Conservation (phyloP, 169 alveolate species). For the Eimeria praecox region DNA sequence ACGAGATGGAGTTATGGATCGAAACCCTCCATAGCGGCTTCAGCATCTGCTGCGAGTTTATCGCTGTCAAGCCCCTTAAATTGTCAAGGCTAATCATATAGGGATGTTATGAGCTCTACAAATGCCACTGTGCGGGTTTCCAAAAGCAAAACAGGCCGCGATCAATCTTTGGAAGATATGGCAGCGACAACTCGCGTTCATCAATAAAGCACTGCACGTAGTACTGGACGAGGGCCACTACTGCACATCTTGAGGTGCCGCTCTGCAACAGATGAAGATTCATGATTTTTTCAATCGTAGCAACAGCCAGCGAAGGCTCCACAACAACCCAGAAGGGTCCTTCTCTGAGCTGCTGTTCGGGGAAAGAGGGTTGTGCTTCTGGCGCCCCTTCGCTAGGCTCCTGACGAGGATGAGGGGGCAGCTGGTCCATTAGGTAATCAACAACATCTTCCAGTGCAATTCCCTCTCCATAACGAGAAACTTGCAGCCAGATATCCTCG, state of each 20-base stretch:
- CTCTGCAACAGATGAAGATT: neutral
- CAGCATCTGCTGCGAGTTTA: neutral
- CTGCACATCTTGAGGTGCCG: constrained; percentile 5
- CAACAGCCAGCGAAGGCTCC: neutral
- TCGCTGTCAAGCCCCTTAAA: neutral
- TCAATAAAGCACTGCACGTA: neutral
- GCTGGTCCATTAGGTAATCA: constrained; percentile 51
- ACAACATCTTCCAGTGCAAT: neutral
- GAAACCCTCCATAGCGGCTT: neutral
- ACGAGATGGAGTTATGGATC: neutral
- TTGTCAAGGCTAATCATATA: neutral
- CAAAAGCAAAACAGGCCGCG: constrained; percentile 5
- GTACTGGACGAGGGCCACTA: neutral
- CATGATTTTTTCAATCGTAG: neutral
- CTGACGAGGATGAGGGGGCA: neutral
- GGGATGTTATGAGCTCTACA: neutral
- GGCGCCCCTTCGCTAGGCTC: neutral
- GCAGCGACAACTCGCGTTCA: neutral
- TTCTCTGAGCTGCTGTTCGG: neutral
- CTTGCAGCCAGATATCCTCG: neutral
- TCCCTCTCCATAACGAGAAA: neutral
- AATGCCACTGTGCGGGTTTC: neutral
- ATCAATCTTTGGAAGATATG: neutral
- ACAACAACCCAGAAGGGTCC: neutral
- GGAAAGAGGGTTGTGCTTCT: neutral